A percentile compares a stretch with the other conserved stretches of the same genome.
phyloP scores from a whole-genome alignment of 441 rosid species.

The Rhodomyrtus psidioides region DNA sequence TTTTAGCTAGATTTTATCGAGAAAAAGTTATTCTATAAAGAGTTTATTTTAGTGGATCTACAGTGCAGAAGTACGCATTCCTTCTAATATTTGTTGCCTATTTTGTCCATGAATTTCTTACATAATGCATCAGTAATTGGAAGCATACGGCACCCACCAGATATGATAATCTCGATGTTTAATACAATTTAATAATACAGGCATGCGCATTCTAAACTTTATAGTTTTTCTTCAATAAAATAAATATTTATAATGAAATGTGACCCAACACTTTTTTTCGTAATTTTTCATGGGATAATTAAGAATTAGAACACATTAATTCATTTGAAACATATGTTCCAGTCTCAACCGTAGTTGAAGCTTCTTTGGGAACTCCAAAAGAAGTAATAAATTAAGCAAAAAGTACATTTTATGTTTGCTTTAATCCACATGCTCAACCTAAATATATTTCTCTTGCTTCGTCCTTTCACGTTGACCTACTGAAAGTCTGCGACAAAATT shows the following conservation, averaged over 20 bases:
- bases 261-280: too few species aligned
- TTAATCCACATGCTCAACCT: neutral
- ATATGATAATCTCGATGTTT: neutral
- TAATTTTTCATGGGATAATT: neutral
- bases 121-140: neutral
- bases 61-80: accelerated
- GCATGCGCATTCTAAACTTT: too few species aligned
- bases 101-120: neutral
- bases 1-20: neutral
- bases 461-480: too few species aligned
- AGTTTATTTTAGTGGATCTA: neutral
- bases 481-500: too few species aligned
- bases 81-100: neutral
- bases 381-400: neutral
- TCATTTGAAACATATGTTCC: neutral
- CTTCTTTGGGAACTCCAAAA: neutral
- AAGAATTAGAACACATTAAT: neutral
- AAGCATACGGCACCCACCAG: neutral
- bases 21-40: neutral
- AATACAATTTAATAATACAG: too few species aligned
- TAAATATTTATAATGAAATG: too few species aligned
- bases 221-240: too few species aligned
- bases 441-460: too few species aligned
- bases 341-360: neutral
- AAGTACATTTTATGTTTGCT: neutral